Evolutionary conservation across 352 stramenopile genomes (phyloP).

Genomic region (Pseudoperonospora humuli): DNA sequence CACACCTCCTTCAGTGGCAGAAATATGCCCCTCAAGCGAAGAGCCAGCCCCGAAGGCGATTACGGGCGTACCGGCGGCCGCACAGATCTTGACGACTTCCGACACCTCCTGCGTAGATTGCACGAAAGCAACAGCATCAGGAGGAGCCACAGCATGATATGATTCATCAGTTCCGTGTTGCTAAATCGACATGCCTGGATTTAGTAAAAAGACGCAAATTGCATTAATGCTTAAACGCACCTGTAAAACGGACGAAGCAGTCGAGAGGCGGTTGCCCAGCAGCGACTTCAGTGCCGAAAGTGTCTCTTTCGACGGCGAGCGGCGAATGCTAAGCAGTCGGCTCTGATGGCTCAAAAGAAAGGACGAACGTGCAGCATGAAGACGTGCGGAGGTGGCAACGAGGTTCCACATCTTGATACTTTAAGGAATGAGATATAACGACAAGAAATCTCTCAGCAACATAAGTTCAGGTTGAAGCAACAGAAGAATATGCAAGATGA

Average conservation of each 20-base stretch:
- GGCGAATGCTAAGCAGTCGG: slow-evolving; percentile 20
- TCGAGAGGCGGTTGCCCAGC: slow-evolving; percentile 67
- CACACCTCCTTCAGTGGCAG: slow-evolving; percentile 80
- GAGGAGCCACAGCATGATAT: slow-evolving; percentile 78
- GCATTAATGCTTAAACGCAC: slow-evolving; percentile 13
- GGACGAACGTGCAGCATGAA: slow-evolving; percentile 10
- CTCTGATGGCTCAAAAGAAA: slow-evolving; percentile 11
- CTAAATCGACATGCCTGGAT: slow-evolving; percentile 11
- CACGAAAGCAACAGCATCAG: slow-evolving; percentile 85
- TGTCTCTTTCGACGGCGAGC: slow-evolving; percentile 23
- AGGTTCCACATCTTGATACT: slow-evolving; percentile 26
- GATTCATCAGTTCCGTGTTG: slow-evolving; percentile 89
- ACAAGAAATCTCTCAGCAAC: neutral
- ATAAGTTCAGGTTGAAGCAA: neutral
- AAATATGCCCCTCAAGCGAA: slow-evolving; percentile 95
- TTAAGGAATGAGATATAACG: neutral
- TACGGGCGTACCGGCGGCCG: slow-evolving; percentile 75
- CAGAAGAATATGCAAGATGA: neutral
- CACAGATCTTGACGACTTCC: slow-evolving; percentile 87
- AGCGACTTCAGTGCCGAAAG: slow-evolving; percentile 45
- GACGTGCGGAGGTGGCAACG: slow-evolving; percentile 13
- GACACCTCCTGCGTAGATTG: slow-evolving; percentile 83
- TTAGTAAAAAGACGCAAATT: neutral
- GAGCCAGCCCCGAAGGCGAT: slow-evolving; percentile 92
- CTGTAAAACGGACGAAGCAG: slow-evolving; percentile 46